Evolutionary conservation across 2,329 filamentous ascomycete genomes (phyloP), one percentile per base, ranked within the genome.

Genomic region (Ophioceras dolichostomum): DNA sequence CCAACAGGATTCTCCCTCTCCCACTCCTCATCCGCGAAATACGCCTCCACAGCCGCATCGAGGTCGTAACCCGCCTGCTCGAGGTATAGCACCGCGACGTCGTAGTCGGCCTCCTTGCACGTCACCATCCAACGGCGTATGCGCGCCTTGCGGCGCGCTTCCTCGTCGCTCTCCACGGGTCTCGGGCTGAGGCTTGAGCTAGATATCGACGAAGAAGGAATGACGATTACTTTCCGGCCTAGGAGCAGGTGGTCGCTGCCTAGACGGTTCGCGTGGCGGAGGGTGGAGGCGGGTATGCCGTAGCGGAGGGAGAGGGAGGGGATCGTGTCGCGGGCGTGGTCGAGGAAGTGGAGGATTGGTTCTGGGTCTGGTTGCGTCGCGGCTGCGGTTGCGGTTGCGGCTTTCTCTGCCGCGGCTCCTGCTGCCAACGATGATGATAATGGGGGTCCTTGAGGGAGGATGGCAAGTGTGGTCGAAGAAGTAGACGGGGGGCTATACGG

Each of bases 41-140:
- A 87, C 3, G 70, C 65, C 27, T 70, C 65, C 6, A 82, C 68
- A 0, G 83, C 83, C 20, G 58, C 55, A 4, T 76, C 71, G 13
- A 88, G 60, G 47, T 86, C 68, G 54, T 82, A 85, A 7, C 67
- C 65, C 17, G 67, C 62, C 54, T 84, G 78, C 49, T 85, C 72
- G 31, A 91, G 66, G 54, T 91, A 91, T 16, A 88, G 54, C 20
- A 83, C 54, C 2, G 84, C 84, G 36, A 86, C 65, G 51, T 86
- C 79, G 59, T 78, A 88, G 64, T 88, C 80, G 18, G 73, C 63
- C 20, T 84, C 79, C 53, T 89, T 89, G 59, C 79, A 84, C 1
- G 69, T 67, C 2, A 85, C 76, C 83, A 88, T 88, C 65, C 80
- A 89, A 43, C 80, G 72, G 30, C 84, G 67, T 24, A 89, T 68